Percentiles rank a stretch among this genome's conserved stretches.
phyloP scores from a whole-genome alignment of 495 filamentous ascomycete species.

The Penicillium chermesinum region DNA sequence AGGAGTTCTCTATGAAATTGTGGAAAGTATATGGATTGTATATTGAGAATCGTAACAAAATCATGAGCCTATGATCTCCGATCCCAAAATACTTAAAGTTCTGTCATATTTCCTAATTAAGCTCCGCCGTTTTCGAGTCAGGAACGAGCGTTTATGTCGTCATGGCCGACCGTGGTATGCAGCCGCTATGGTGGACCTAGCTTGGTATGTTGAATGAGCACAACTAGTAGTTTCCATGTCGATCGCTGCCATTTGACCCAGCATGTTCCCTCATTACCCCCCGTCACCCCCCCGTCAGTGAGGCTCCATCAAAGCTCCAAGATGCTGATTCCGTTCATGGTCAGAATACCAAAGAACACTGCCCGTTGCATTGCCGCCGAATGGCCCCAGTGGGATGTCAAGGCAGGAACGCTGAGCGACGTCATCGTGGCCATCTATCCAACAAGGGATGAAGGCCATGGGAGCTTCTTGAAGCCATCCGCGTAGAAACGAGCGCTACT shows the following conservation, averaged over 20 bases:
- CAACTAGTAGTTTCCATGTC: background rate
- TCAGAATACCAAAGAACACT: background rate
- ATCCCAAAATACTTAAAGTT: background rate
- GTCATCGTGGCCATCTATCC: too few species aligned
- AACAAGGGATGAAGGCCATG: too few species aligned
- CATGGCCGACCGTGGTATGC: background rate
- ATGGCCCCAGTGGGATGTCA: too few species aligned
- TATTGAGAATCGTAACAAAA: background rate
- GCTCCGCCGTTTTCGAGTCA: background rate
- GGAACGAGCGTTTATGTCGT: constrained; percentile 8
- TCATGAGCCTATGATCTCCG: background rate
- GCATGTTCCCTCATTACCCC: too few species aligned
- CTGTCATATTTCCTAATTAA: background rate
- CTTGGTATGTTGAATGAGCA: background rate
- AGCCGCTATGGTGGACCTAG: background rate
- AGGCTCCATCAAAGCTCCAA: background rate
- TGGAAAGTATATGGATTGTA: background rate
- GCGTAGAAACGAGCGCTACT: too few species aligned
- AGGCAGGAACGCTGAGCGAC: too few species aligned
- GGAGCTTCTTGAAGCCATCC: too few species aligned
- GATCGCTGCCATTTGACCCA: background rate
- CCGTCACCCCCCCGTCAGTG: background rate
- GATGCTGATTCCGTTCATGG: background rate
- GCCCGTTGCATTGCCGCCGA: background rate
- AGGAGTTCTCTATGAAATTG: background rate